phyloP scores from a whole-genome alignment of 2,329 filamentous ascomycete species.

The Ophiostoma piceae region DNA sequence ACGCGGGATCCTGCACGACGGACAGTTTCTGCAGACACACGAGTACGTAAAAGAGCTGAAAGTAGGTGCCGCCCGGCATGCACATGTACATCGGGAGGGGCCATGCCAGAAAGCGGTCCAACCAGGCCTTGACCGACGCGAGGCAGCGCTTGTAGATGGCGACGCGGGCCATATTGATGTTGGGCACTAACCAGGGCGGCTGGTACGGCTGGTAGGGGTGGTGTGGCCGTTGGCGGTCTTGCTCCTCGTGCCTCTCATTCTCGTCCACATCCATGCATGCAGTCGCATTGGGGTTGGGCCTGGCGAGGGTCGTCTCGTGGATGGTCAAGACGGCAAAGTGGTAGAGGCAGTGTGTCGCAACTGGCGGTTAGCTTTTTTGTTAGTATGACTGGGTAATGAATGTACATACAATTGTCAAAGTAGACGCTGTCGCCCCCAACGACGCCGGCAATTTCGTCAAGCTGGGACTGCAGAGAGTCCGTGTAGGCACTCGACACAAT shows the following conservation, averaged over 20 bases:
- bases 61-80: not conserved
- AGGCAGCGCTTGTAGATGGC: constrained; percentile 25
- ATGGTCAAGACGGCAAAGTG: constrained; percentile 22
- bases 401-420: not conserved
- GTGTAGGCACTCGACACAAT: not conserved
- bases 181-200: not conserved
- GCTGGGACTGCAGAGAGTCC: not conserved
- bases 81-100: not conserved
- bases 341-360: constrained; percentile 21
- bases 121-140: constrained; percentile 19
- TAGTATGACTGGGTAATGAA: not conserved
- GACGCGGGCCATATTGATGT: constrained; percentile 20
- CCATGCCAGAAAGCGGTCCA: constrained; percentile 23
- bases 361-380: not conserved
- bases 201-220: not conserved
- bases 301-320: constrained; percentile 21
- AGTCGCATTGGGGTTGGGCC: not conserved
- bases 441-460: not conserved
- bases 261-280: not conserved
- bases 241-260: not conserved
- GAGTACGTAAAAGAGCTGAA: not conserved
- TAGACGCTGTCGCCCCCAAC: not conserved
- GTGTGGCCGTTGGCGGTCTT: not conserved
- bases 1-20: not conserved
- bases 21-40: not conserved